Evolutionary conservation across 1,139 yeast species (phyloP), one percentile per base, ranked within the genome.

Genomic region (Kodamaea fungicola): DNA sequence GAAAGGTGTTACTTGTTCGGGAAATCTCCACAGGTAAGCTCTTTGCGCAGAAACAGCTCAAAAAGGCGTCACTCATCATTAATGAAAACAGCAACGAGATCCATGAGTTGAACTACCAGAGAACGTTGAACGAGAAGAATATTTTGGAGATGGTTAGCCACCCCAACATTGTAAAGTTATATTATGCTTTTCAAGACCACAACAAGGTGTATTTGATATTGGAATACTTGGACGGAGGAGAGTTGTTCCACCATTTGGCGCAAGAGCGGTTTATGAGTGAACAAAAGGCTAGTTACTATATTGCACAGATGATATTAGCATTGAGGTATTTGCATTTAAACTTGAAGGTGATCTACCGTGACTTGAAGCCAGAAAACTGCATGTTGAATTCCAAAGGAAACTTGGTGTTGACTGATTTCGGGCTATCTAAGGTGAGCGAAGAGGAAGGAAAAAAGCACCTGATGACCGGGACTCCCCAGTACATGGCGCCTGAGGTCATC

Each of bases 401-500:
- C 56, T 65, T 90, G 43, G 88, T 89, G 1, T 66, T 90, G 45
- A 90, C 97, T 0, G 97, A 90, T 60, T 90, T 90, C 62, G 97
- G 97, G 0, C 69, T 90, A 27, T 85, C 95, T 33, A 90, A 90
- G 54, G 89, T 82, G 13, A 76, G 84, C 2, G 63, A 69, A 24
- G 71, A 67, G 31, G 62, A 57, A 16, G 64, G 63, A 42, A 49
- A 54, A 41, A 65, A 72, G 37, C 84, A 77, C 50, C 82, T 96
- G 2, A 78, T 90, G 55, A 83, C 89, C 24, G 98, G 97, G 0
- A 90, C 97, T 0, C 95, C 96, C 0, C 96, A 89, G 59, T 90
- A 89, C 57, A 89, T 90, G 87, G 97, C 97, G 0, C 98, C 98
- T 1, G 97, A 92, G 57, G 85, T 92, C 24, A 63, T 92, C 22